Evolutionary conservation across 129 eudicot genomes (phyloP).

Genomic region (Lonicera japonica): DNA sequence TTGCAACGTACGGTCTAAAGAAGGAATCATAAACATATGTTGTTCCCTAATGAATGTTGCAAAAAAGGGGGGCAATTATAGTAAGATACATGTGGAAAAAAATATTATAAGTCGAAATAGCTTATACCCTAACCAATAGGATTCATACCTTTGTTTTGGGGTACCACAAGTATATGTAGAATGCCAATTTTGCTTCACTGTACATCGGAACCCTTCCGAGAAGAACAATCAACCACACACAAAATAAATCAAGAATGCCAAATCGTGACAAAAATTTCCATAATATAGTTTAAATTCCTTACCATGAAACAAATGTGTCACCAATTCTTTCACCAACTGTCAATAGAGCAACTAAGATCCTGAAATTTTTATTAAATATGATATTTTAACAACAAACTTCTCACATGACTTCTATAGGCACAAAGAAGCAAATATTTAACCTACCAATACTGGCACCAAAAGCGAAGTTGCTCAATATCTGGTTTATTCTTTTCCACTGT

Average conservation of each 20-base stretch:
- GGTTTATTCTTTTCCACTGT: conserved; percentile 80
- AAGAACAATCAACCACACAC: conserved; percentile 6
- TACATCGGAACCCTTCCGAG: conserved; percentile 87
- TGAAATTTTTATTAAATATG: conserved; percentile 21
- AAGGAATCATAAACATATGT: conserved; percentile 81
- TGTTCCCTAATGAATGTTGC: conserved; percentile 62
- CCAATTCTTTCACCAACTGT: conserved; percentile 81
- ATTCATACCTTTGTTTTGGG: conserved; percentile 79
- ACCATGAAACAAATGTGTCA: conserved; percentile 84
- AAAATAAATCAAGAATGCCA: neutral
- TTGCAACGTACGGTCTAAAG: conserved; percentile 70
- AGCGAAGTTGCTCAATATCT: conserved; percentile 76
- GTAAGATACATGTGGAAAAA: neutral
- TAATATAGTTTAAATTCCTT: conserved; percentile 16
- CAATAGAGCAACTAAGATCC: conserved; percentile 84
- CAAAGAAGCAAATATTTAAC: neutral
- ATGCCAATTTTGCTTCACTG: conserved; percentile 94
- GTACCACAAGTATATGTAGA: conserved; percentile 77
- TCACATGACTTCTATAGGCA: neutral
- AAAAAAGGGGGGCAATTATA: neutral
- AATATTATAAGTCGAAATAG: neutral
- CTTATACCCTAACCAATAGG: conserved; percentile 1
- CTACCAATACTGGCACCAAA: conserved; percentile 98
- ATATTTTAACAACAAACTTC: conserved; percentile 1
- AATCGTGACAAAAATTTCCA: neutral